Conservation (phyloP, 805 yeast species). For the Lipomyces chichibuensis region DNA sequence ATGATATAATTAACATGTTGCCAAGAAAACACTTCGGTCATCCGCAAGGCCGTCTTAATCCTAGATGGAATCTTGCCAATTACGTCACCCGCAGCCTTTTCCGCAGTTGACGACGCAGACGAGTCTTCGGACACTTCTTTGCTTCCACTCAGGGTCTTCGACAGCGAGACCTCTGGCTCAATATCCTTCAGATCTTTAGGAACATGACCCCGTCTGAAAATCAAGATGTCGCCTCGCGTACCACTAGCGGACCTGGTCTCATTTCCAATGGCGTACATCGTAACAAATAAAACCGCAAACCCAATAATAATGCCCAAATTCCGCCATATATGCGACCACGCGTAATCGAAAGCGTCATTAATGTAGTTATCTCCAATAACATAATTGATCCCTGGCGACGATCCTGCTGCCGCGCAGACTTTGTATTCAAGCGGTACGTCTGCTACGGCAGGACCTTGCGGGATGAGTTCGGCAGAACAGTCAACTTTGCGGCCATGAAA, state of each 20-base stretch:
- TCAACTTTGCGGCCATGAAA: slow-evolving; percentile 47
- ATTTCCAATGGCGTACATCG: slow-evolving; percentile 60
- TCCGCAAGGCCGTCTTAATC: slow-evolving; percentile 40
- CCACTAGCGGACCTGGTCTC: slow-evolving; percentile 47
- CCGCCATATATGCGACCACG: slow-evolving; percentile 59
- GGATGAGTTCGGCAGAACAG: slow-evolving; percentile 47
- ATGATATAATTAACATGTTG: slow-evolving; percentile 70
- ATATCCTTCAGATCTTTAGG: slow-evolving; percentile 11
- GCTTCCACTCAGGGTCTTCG: background rate
- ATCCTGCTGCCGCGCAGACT: slow-evolving; percentile 61
- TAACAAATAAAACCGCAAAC: slow-evolving; percentile 57
- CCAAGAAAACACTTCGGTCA: slow-evolving; percentile 65
- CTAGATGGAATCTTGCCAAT: slow-evolving; percentile 24
- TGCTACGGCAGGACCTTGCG: slow-evolving; percentile 49
- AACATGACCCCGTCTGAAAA: slow-evolving; percentile 32
- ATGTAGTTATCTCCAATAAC: slow-evolving; percentile 60
- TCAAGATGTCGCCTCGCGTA: slow-evolving; percentile 42
- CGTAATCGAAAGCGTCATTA: slow-evolving; percentile 50
- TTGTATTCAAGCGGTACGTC: slow-evolving; percentile 40
- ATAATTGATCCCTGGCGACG: slow-evolving; percentile 53
- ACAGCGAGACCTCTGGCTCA: background rate
- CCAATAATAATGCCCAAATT: too few species aligned
- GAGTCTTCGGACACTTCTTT: slow-evolving; percentile 34
- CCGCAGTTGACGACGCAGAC: slow-evolving; percentile 2
- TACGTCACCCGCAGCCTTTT: slow-evolving; percentile 39